Conservation (phyloP, 2,329 filamentous ascomycete genomes). For the Paecilomyces dactylethromorphus region DNA sequence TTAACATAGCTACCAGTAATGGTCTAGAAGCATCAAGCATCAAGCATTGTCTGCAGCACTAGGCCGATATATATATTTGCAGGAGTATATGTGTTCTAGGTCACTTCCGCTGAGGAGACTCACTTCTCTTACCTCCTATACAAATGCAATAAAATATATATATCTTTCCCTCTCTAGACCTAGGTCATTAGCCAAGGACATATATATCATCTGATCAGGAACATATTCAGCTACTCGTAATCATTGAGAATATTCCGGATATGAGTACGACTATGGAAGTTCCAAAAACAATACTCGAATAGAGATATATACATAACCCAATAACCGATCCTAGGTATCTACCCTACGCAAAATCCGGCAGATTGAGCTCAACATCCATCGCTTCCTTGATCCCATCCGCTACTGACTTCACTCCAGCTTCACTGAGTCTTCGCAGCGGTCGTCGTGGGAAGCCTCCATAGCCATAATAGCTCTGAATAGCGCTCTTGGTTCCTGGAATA, state of each 20-base stretch:
- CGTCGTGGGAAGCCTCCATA: slow-evolving; percentile 73
- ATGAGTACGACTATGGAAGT: background rate
- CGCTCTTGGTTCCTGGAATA: slow-evolving; percentile 79
- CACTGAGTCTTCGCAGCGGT: slow-evolving; percentile 41
- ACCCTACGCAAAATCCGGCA: slow-evolving; percentile 27
- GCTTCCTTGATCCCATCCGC: slow-evolving; percentile 29
- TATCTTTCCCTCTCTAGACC: no score
- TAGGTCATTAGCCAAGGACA: no score
- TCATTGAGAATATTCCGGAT: no score
- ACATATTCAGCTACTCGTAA: no score
- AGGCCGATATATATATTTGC: no score
- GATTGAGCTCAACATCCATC: slow-evolving; percentile 25
- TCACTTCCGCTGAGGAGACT: no score
- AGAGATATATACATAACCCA: background rate
- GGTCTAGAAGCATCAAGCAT: background rate
- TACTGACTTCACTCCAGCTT: slow-evolving; percentile 21
- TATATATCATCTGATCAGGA: no score
- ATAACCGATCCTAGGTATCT: background rate
- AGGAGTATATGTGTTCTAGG: no score
- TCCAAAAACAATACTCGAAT: background rate
- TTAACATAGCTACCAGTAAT: background rate
- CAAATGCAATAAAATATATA: no score
- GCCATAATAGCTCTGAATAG: slow-evolving; percentile 74
- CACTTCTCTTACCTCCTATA: no score
- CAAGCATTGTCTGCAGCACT: no score